phyloP scores from a whole-genome alignment of 257 asterid species.

The Capsicum pubescens region DNA sequence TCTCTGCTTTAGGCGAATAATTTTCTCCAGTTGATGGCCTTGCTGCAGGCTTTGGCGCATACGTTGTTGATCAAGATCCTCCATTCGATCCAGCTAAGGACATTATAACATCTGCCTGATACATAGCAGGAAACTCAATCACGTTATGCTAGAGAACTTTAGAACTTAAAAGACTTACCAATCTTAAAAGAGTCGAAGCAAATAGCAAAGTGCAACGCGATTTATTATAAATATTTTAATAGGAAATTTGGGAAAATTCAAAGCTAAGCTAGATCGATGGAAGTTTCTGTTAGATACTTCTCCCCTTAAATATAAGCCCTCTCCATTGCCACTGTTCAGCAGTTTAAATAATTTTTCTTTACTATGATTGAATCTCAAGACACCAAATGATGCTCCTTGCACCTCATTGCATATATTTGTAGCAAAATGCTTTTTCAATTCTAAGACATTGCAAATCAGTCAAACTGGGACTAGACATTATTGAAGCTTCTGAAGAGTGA shows the following conservation, averaged over 20 bases:
- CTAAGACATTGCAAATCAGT: background rate
- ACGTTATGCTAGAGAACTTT: background rate
- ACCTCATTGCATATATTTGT: background rate
- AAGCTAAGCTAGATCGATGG: too few relatives aligned
- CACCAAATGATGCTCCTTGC: background rate
- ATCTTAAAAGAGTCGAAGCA: background rate
- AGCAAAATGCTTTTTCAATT: background rate
- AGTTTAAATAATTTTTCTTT: background rate
- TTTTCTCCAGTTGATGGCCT: slow-evolving; percentile 57
- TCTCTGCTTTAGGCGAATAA: slow-evolving; percentile 39
- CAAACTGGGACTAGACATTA: background rate
- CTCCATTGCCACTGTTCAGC: background rate
- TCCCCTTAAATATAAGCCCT: background rate
- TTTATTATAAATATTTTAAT: background rate
- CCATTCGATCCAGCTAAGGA: slow-evolving; percentile 86
- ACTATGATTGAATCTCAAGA: background rate
- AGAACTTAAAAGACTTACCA: background rate
- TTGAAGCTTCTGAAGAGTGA: background rate
- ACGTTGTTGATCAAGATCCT: slow-evolving; percentile 88
- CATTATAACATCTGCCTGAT: slow-evolving; percentile 92
- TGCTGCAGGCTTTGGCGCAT: slow-evolving; percentile 46
- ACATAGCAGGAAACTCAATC: slow-evolving; percentile 26
- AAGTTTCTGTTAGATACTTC: too few relatives aligned
- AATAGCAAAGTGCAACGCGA: background rate
- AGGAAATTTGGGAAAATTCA: background rate